Percentiles rank a stretch among this genome's conserved stretches.
Evolutionary conservation across 1,139 yeast genomes (phyloP).

Genomic region (Kodamaea arcana): DNA sequence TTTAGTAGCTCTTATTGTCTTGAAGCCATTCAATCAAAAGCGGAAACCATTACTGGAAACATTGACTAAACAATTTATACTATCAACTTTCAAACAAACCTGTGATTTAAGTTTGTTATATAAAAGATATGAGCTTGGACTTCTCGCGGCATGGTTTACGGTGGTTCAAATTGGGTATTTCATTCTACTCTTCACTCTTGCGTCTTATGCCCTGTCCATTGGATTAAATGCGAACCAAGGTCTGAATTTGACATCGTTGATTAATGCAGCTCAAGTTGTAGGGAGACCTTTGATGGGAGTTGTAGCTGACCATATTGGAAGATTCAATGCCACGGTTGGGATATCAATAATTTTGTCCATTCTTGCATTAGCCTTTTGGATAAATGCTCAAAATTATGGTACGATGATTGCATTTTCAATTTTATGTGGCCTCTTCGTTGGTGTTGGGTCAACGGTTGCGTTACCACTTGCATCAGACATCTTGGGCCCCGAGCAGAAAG

Average conservation of each 20-base stretch:
- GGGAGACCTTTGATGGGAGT: conserved; percentile 66
- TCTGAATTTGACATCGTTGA: conserved; percentile 54
- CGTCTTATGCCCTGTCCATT: conserved; percentile 57
- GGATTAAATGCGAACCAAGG: conserved; percentile 56
- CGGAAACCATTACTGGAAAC: conserved; percentile 21
- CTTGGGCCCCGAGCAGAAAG: conserved; percentile 27
- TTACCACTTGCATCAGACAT: conserved; percentile 58
- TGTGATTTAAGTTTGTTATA: conserved; percentile 17
- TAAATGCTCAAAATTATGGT: conserved; percentile 48
- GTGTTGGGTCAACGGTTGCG: conserved; percentile 60
- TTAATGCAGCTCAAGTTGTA: conserved; percentile 61
- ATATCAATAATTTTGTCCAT: neutral
- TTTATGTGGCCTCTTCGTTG: conserved; percentile 49
- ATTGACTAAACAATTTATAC: conserved; percentile 17
- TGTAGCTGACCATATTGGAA: conserved; percentile 54
- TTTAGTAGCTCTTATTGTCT: conserved; percentile 29
- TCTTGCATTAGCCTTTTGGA: conserved; percentile 46
- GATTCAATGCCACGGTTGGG: conserved; percentile 46
- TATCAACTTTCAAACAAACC: conserved; percentile 18
- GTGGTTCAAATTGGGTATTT: conserved; percentile 54
- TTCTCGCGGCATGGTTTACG: conserved; percentile 56
- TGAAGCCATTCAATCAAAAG: conserved; percentile 43
- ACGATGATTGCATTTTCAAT: conserved; percentile 49
- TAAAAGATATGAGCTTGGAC: conserved; percentile 32
- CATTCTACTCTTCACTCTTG: conserved; percentile 55